Base-by-base conservation (phyloP, 441 rosid genomes). In the Gossypium trilobum region DNA sequence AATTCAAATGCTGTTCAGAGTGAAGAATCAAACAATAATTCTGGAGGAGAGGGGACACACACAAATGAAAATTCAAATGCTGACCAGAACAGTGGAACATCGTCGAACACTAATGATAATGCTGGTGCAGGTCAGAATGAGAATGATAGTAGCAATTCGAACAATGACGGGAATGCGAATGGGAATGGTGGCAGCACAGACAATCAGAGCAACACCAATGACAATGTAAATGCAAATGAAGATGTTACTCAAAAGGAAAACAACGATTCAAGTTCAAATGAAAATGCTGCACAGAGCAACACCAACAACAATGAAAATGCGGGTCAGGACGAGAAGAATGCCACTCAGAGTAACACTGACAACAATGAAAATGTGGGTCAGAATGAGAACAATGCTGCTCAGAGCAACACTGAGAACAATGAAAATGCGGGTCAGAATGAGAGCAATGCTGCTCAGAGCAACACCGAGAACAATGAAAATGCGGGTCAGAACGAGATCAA, bases 11-110 rank as follows among this genome's bases (percentile, higher is more conserved):
- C 39, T 13, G 39, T 46, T 68, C 84, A 72, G 42, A 76, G 67
- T 0, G 79, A 75, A 29, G 81, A 78, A 42, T 62, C 79, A 29
- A 72, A 68, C 52, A 70, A 50, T 42, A 74, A 58, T 55, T 77
- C 81, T 71, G 83, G 75, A 65, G 76, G 2, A n/a, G 81, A 78
- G 52, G 58, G 79, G 48, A 74, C 73, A 52, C 76, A 69, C 55
- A 69, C 61, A 23, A 79, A 76, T 55, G 85, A 75, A 62, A 82
- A 77, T 51, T 46, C 71, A 14, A 79, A 80, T 58, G 79, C 36
- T 17, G 82, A 73, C 55, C 78, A 82, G 59, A 85, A 82, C 79
- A 73, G 81, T 33, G 78, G 74, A 19, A 23, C 68, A 62, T 57
- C 83, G 27, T 48, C 77, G 14, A 22, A 56, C 31, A 22, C 14